phyloP scores from a whole-genome alignment of 1,284 basidiomycete genomes.

The Ganoderma boninense region DNA sequence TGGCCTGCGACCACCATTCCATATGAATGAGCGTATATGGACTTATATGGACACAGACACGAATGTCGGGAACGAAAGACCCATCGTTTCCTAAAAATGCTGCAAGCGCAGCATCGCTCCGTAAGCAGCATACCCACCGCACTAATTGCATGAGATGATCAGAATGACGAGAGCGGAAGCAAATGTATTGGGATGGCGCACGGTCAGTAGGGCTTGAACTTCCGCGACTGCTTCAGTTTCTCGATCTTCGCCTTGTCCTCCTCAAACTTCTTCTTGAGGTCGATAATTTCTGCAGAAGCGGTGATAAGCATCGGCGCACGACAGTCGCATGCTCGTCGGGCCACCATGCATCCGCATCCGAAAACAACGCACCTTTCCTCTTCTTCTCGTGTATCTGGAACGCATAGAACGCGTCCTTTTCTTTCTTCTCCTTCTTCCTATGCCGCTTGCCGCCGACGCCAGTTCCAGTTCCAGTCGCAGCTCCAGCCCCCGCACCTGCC shows the following conservation, averaged over 20 bases:
- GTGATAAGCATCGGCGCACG: conserved; percentile 11
- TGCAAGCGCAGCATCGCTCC: neutral
- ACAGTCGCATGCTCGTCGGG: conserved; percentile 4
- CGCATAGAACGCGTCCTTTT: conserved; percentile 84
- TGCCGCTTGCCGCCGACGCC: conserved; percentile 34
- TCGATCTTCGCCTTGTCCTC: conserved; percentile 89
- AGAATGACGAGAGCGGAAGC: neutral
- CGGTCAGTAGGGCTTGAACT: conserved; percentile 85
- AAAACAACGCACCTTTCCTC: conserved; percentile 67
- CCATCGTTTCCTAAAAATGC: neutral
- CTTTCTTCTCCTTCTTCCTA: conserved; percentile 67
- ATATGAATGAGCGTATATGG: neutral
- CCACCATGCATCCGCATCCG: conserved; percentile 7
- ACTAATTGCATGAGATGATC: neutral
- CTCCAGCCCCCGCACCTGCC: neutral
- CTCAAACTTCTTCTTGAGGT: conserved; percentile 85
- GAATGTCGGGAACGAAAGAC: neutral
- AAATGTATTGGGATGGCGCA: neutral
- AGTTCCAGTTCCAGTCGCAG: conserved; percentile 19
- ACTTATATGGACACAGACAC: neutral
- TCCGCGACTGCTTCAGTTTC: conserved; percentile 78
- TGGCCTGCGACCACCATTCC: neutral
- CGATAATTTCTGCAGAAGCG: conserved; percentile 65
- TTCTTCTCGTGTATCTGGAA: conserved; percentile 92
- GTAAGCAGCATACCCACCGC: conserved; percentile 5